A percentile compares a stretch with the other conserved stretches of the same genome.
These are phyloP conservation scores for Exidia glandulosa DNA, from an alignment of 768 basidiomycete genomes.

Conservation along the genomic window DNA sequence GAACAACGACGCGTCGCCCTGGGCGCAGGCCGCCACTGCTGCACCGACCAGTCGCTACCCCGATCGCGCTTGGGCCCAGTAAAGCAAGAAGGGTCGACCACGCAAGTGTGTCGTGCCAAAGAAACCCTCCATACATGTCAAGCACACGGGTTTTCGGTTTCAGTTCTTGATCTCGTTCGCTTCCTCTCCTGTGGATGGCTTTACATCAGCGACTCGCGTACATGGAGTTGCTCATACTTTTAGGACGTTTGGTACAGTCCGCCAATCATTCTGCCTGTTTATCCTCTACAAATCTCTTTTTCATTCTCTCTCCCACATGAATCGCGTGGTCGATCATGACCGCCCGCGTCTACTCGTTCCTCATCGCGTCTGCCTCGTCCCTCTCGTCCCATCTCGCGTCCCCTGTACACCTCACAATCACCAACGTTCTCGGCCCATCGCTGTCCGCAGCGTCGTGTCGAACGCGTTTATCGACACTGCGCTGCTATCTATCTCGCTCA, in stretches of 20 bases:
- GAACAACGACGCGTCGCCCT: background rate
- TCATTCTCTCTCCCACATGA: background rate
- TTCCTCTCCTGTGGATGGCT: background rate
- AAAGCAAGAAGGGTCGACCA: background rate
- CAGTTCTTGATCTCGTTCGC: background rate
- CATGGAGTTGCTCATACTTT: background rate
- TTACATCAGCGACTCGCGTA: no score
- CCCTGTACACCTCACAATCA: background rate
- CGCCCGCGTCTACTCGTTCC: background rate
- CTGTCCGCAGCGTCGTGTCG: background rate
- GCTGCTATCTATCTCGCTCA: background rate
- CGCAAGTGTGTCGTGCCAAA: background rate
- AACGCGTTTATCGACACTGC: background rate
- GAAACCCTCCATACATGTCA: background rate
- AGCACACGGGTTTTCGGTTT: background rate
- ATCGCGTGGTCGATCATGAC: background rate
- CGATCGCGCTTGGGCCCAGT: background rate
- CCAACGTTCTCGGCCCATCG: background rate
- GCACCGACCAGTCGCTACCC: background rate
- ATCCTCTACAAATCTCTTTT: background rate
- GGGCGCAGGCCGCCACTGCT: background rate
- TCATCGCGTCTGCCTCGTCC: background rate
- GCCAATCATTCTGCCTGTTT: background rate
- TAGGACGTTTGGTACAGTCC: background rate
- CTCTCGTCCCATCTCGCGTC: background rate